A percentile compares a stretch with the other conserved stretches of the same genome.
These are phyloP conservation scores for Monascus ruber DNA, from an alignment of 2,329 filamentous ascomycete species.

Conservation along the genomic window DNA sequence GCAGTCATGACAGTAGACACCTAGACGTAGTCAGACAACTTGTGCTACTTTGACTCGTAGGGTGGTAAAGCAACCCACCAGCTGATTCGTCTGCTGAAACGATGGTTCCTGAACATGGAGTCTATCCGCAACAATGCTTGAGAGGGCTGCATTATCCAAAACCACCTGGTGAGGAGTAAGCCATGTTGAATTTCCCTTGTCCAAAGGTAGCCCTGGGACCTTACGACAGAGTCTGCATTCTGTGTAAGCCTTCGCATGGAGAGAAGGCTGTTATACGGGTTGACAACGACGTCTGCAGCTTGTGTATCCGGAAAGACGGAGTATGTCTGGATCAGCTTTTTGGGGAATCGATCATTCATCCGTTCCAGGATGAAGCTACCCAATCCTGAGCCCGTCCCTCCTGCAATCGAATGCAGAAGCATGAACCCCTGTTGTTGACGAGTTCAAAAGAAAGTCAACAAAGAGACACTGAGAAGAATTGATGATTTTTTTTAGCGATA, in stretches of 20 bases:
- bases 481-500: background rate
- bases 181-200: background rate
- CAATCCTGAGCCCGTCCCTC: conserved; percentile 89
- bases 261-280: conserved; percentile 94
- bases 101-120: conserved; percentile 92
- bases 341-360: conserved; percentile 93
- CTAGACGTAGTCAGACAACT: conserved; percentile 26
- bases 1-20: conserved; percentile 97
- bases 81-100: conserved; percentile 93
- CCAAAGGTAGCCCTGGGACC: conserved; percentile 9
- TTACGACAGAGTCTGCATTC: conserved; percentile 87
- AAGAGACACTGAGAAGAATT: too few relatives aligned
- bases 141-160: conserved; percentile 87
- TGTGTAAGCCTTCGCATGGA: conserved; percentile 84
- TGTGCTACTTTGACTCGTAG: background rate
- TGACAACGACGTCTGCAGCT: conserved; percentile 84
- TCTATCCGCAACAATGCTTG: conserved; percentile 85
- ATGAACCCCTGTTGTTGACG: conserved; percentile 64
- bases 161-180: conserved; percentile 48
- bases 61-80: conserved; percentile 44
- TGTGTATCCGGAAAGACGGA: conserved; percentile 95
- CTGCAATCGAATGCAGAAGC: conserved; percentile 95
- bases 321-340: conserved; percentile 98
- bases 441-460: too few relatives aligned
- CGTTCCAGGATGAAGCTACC: conserved; percentile 90